Base-by-base conservation (phyloP, 148 eudicot species). In the Mesembryanthemum crystallinum region DNA sequence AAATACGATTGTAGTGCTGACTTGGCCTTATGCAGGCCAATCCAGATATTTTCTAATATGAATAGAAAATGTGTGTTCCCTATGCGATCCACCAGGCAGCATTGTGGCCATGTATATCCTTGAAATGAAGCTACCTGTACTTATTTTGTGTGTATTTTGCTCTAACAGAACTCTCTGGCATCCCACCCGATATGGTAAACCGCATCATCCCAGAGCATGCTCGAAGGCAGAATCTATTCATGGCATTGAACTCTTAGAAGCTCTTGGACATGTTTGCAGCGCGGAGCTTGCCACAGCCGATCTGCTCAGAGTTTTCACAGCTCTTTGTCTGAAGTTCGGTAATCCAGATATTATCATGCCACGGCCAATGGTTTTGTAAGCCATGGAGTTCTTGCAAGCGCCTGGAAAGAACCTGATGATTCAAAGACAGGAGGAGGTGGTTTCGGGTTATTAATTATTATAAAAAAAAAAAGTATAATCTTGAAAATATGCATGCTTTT, bases 171-270 rank as follows among this genome's bases (percentile, higher is more conserved):
- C 91, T 95, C 57, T 77, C 92, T 15, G 94, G 92, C 62, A 86
- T 95, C 81, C 91, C 94, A 45, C 80, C 87, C 27, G 94, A 95
- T 24, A 91, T 83, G 79, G 79, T 87, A 45, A 92, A 86, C 51
- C 96, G 96, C 72, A 92, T 95, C 76, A 83, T 95, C 73, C 97
- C 99, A 10, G 97, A 95, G 76, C 97, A 95, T 91, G 97, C 99
- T 73, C 92, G 97, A 45, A 88, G 87, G 82, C 97, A 92, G 82
- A 95, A 92, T 79, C 84, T 86, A 77, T 95, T 95, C 83, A 95
- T 92, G 99, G 99, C 99, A 65, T 77, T 95, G 85, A 85, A 90
- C 82, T 63, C 90, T 35, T 89, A 86, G 81, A 30, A 51, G 80
- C 43, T 47, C 15, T 3, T 59, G 14, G 55, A 27, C 66, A 30